Evolutionary conservation across 176 grass and related monocot species (phyloP), one percentile per base, ranked within the genome.

Genomic region (Olyra latifolia): DNA sequence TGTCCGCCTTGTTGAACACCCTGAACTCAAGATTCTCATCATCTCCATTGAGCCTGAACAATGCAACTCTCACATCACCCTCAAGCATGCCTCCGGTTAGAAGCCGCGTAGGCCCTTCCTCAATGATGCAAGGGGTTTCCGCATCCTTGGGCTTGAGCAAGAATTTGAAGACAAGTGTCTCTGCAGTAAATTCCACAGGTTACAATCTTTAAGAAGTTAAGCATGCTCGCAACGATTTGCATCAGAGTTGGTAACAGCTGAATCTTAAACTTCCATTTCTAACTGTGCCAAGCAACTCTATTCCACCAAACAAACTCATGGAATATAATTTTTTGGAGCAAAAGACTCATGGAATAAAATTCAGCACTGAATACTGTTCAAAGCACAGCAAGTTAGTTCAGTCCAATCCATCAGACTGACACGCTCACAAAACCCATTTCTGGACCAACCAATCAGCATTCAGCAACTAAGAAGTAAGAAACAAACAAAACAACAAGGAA

Each of bases 121-220:
- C 96, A 22, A 95, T 91, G 69, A 95, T 62, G 82, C 88, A 99
- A 0, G 90, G 88, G 41, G 78, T 76, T 1, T 38, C 66, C 2
- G 65, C 78, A 20, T 93, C 80, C 85, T 95, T 95, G 47, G 96
- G 96, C 86, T 95, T 99, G 35, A 99, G 84, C 76, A 99, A 46
- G 85, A 99, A 99, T 64, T 95, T 99, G 88, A 99, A 95, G 42
- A 93, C 92, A 27, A 99, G 82, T 9, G 92, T 89, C 86, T 99
- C 96, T 99, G 50, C 75, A 84, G 43, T 15, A 78, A 79, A 59
- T 41, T 46, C 11, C 50, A 27, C 27, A 65, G 4, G 40, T 19
- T 6, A 7, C 4, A 45, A 76, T 68, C 29, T 9, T 32, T 25
- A 41, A 16, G 11, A 19, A 14, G 17, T 10, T 5, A 76, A n/a